Evolutionary conservation across 129 eudicot species (phyloP).

Genomic region (Erigeron canadensis): DNA sequence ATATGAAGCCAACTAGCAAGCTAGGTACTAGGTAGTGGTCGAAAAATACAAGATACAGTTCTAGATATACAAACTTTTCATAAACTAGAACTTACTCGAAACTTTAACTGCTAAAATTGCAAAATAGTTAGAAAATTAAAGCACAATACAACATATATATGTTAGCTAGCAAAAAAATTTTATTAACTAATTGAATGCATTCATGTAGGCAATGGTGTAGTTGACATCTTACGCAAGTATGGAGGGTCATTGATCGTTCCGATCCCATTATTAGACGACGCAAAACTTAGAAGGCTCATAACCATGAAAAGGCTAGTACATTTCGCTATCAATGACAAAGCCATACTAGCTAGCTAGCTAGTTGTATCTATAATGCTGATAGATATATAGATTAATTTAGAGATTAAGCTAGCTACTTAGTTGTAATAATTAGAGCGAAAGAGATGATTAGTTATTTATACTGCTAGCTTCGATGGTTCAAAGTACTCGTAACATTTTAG

Average conservation of each 20-base stretch:
- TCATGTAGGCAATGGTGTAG: no score
- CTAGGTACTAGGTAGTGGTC: no score
- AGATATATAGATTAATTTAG: no score
- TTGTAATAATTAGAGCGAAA: slow-evolving; percentile 25
- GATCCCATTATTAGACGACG: neutral
- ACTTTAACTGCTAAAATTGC: no score
- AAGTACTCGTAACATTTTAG: neutral
- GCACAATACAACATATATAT: no score
- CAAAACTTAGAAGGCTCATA: slow-evolving; percentile 19
- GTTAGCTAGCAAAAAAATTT: no score
- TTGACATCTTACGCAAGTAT: neutral
- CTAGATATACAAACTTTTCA: no score
- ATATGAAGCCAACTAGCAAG: no score
- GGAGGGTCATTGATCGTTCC: slow-evolving; percentile 8
- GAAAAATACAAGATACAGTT: no score
- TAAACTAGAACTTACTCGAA: no score
- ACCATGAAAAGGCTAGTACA: slow-evolving; percentile 6
- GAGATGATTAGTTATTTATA: slow-evolving; percentile 13
- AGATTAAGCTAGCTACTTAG: neutral
- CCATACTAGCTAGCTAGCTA: neutral
- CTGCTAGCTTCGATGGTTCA: neutral
- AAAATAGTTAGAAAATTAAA: no score
- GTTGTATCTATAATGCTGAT: neutral
- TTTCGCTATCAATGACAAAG: slow-evolving; percentile 6
- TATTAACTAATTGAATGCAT: no score